These are phyloP conservation scores for Daphne laureola DNA, from an alignment of 441 rosid species.

Conservation along the genomic window DNA sequence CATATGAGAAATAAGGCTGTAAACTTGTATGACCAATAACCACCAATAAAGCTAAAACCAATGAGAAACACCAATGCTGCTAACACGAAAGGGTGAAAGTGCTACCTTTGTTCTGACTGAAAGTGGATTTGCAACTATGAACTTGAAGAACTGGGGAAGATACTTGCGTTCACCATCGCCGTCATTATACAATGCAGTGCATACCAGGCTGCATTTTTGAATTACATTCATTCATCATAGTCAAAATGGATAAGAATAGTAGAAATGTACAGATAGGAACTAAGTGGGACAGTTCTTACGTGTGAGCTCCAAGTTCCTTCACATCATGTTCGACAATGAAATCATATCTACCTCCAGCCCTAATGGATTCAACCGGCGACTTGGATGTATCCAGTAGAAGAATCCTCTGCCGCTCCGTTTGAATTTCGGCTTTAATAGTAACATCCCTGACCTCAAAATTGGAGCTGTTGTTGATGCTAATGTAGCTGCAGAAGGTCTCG, in stretches of 20 bases:
- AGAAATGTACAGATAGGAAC: background rate
- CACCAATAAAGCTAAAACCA: too few species aligned
- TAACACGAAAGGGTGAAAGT: background rate
- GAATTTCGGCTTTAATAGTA: constrained; percentile 92
- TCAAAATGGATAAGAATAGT: background rate
- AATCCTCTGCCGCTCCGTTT: constrained; percentile 91
- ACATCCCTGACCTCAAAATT: constrained; percentile 78
- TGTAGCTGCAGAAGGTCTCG: constrained; percentile 90
- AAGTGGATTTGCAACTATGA: constrained; percentile 81
- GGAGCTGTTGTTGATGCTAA: constrained; percentile 89
- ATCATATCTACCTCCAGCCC: constrained; percentile 92
- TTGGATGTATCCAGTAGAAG: constrained; percentile 83
- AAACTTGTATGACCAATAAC: background rate
- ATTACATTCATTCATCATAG: background rate
- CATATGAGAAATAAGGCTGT: background rate
- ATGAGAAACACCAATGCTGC: background rate
- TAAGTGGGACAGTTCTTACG: constrained; percentile 28
- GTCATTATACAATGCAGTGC: constrained; percentile 85
- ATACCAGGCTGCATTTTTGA: constrained; percentile 61
- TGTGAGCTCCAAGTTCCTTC: constrained; percentile 98
- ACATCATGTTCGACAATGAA: constrained; percentile 96
- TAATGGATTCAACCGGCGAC: constrained; percentile 76
- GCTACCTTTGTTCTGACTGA: constrained; percentile 85
- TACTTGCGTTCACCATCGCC: constrained; percentile 86
- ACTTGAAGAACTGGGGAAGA: constrained; percentile 96